Evolutionary conservation across 495 filamentous ascomycete genomes (phyloP).

Genomic region (Bacidia gigantensis): DNA sequence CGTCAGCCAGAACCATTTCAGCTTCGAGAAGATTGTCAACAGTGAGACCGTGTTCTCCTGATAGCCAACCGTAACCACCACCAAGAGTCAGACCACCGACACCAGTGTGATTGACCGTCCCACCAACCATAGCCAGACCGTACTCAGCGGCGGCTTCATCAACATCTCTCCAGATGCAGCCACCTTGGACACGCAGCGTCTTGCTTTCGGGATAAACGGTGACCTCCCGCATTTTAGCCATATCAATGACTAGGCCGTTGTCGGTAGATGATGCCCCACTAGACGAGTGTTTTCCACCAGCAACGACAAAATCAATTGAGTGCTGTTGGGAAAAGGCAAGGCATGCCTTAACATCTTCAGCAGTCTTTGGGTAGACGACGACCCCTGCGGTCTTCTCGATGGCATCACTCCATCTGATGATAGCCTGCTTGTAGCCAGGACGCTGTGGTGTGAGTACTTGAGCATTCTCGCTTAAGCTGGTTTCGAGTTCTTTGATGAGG

Average conservation of each 20-base stretch:
- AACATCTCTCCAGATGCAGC: conserved; percentile 16
- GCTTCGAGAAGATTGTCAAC: conserved; percentile 25
- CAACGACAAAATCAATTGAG: conserved; percentile 33
- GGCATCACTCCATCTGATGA: conserved; percentile 4
- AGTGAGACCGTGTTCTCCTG: conserved; percentile 26
- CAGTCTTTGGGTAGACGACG: not conserved
- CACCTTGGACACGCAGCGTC: conserved; percentile 20
- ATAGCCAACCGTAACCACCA: conserved; percentile 25
- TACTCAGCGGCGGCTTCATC: conserved; percentile 13
- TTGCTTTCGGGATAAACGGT: conserved; percentile 14
- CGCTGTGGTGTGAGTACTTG: conserved; percentile 1
- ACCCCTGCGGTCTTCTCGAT: conserved; percentile 2
- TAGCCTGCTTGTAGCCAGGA: not conserved
- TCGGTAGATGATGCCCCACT: conserved; percentile 32
- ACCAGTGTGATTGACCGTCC: conserved; percentile 23
- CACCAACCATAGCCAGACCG: conserved; percentile 15
- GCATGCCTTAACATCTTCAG: not conserved
- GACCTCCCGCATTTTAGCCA: conserved; percentile 18
- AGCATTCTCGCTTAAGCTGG: not conserved
- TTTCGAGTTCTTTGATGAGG: not conserved
- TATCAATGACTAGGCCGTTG: conserved; percentile 22
- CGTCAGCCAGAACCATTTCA: conserved; percentile 22
- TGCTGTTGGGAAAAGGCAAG: conserved; percentile 22
- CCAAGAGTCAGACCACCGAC: conserved; percentile 27
- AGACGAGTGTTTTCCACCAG: conserved; percentile 40